Evolutionary conservation across 2,329 filamentous ascomycete species (phyloP), one percentile per base, ranked within the genome.

Genomic region (Nemania serpens): DNA sequence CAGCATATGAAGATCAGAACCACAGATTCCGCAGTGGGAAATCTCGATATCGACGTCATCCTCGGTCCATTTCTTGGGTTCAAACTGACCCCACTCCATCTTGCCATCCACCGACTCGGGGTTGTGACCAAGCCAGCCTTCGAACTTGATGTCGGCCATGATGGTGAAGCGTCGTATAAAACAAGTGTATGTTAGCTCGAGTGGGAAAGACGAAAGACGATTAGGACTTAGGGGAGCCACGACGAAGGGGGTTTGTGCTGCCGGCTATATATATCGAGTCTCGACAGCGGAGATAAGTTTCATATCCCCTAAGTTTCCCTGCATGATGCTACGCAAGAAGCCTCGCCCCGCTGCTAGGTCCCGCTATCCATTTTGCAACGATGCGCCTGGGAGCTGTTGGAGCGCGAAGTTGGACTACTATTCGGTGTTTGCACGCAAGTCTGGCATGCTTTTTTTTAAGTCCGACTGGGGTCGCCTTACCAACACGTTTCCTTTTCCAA

Each of bases 21-120:
- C 87, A 70, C 87, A 90, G 64, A 90, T 82, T 62, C 87, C 87
- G 69, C 86, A 89, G 76, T 89, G 86, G 2, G 84, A 83, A 64
- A 90, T 76, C 69, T 84, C 79, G 66, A 90, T 87, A 69, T 90
- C 87, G 55, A 90, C 75, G 63, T 89, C 86, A 25, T 80, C 83
- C 71, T 89, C 87, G 46, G 86, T 82, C 82, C 85, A 89, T n/a
- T 76, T 74, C 78, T 89, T 89, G 39, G 86, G 86, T 73, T 86
- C 78, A 57, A 82, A 88, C 58, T 82, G 75, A 42, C 75, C 76
- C 82, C 82, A 84, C 34, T 77, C 71, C 82, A 85, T 84, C 55
- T 84, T 82, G 55, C 82, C 82, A 5, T 83, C 71, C 61, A 70
- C 75, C 18, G 78, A 70, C 1, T 75, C 73, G 12, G 75, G 66